A percentile compares a stretch with the other conserved stretches of the same genome.
These are phyloP conservation scores for Hanseniaspora pseudoguilliermondii DNA, from an alignment of 805 yeast genomes.

Conservation along the genomic window DNA sequence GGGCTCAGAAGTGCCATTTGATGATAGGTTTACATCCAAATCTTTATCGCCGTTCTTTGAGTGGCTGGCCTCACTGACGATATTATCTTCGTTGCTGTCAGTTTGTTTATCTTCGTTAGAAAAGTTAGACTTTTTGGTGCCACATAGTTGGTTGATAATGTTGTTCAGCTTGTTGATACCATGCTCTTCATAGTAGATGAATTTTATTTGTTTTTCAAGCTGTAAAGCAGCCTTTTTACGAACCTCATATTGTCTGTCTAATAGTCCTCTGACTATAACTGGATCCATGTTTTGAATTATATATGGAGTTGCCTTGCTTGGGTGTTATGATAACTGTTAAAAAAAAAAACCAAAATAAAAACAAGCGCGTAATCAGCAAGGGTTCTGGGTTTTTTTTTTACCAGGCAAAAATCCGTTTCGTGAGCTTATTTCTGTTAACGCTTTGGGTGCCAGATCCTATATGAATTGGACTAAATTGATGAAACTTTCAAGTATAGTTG, in stretches of 20 bases:
- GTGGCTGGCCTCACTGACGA: not conserved
- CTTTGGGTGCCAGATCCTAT: too few species aligned
- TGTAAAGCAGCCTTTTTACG: constrained; percentile 68
- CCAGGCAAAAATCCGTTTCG: too few species aligned
- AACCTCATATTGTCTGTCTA: constrained; percentile 64
- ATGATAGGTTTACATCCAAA: constrained; percentile 10
- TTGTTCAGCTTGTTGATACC: constrained; percentile 46
- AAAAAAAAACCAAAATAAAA: too few species aligned
- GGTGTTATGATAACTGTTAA: not conserved
- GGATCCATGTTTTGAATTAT: constrained; percentile 35
- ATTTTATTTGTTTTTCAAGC: constrained; percentile 61
- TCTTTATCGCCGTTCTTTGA: not conserved
- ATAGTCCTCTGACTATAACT: constrained; percentile 51
- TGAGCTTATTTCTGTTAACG: too few species aligned
- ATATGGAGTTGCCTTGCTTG: not conserved
- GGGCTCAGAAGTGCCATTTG: not conserved
- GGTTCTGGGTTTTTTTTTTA: too few species aligned
- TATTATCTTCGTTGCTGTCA: not conserved
- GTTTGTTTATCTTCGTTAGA: not conserved
- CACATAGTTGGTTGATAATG: constrained; percentile 14
- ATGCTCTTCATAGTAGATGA: constrained; percentile 44
- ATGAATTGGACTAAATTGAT: too few species aligned
- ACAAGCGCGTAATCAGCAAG: too few species aligned
- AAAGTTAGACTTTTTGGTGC: not conserved
- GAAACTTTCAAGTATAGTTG: too few species aligned